Conservation (phyloP, 192 early-diverging fungal species). For the Radiomyces spectabilis region DNA sequence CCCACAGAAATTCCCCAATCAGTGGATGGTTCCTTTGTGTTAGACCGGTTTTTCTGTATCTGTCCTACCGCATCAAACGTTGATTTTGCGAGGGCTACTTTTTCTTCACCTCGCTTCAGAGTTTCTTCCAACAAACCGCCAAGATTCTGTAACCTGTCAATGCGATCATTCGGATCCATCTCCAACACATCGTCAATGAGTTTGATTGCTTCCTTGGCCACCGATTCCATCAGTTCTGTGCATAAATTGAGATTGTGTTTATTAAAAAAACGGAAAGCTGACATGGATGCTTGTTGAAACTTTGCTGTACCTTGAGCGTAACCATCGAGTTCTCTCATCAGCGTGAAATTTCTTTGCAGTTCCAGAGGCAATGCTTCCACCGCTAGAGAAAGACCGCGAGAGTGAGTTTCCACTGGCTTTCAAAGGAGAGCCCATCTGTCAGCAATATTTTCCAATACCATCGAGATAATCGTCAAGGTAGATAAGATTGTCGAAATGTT, state of each 20-base stretch:
- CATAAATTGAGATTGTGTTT: too few relatives aligned
- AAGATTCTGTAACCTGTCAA: slow-evolving; percentile 43
- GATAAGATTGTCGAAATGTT: slow-evolving; percentile 40
- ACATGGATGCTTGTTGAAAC: not conserved
- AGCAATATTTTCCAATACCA: slow-evolving; percentile 37
- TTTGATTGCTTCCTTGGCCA: slow-evolving; percentile 58
- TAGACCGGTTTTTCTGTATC: too few relatives aligned
- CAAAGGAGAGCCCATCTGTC: not conserved
- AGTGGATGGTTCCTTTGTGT: too few relatives aligned
- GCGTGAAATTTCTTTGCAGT: slow-evolving; percentile 78
- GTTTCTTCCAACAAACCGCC: slow-evolving; percentile 59
- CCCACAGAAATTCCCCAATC: too few relatives aligned
- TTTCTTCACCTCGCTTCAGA: slow-evolving; percentile 87
- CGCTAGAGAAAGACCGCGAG: slow-evolving; percentile 29
- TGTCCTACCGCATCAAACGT: slow-evolving; percentile 87
- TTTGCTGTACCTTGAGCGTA: slow-evolving; percentile 49
- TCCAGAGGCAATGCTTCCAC: slow-evolving; percentile 72
- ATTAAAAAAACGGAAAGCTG: not conserved
- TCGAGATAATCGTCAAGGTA: slow-evolving; percentile 92
- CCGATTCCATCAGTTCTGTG: slow-evolving; percentile 64
- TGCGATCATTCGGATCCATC: slow-evolving; percentile 44
- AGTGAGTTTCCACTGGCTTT: not conserved
- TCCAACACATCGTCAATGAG: slow-evolving; percentile 62
- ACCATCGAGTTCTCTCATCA: slow-evolving; percentile 91
- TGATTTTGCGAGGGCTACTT: slow-evolving; percentile 85